A percentile compares a stretch with the other conserved stretches of the same genome.
Evolutionary conservation across 345 rosid species (phyloP).

Genomic region (Populus ilicifolia): DNA sequence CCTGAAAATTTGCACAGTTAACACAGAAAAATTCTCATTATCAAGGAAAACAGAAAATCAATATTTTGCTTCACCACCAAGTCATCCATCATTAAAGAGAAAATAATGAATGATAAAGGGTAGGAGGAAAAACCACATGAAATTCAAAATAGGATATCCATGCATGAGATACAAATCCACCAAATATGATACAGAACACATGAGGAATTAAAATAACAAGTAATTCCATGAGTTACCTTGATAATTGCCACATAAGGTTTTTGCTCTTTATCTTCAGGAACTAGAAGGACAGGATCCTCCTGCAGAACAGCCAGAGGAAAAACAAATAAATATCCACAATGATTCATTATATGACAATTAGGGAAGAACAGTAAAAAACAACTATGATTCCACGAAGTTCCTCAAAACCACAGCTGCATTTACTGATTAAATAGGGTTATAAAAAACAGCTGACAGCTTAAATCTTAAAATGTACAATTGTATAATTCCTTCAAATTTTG

Average conservation of each 20-base stretch:
- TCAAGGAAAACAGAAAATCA: background rate
- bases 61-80: background rate
- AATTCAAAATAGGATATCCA: background rate
- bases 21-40: background rate
- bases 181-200: background rate
- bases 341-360: background rate
- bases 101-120: background rate
- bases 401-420: background rate
- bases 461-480: no score
- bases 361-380: background rate
- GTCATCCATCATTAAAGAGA: background rate
- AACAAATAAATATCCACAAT: background rate
- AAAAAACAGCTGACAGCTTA: background rate
- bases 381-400: background rate
- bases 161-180: background rate
- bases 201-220: background rate
- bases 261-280: conserved; percentile 72
- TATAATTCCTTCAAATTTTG: no score
- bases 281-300: conserved; percentile 97
- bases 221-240: conserved; percentile 53
- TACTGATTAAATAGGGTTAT: background rate
- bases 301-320: conserved; percentile 25
- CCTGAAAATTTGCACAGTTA: background rate
- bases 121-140: background rate
- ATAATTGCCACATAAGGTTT: conserved; percentile 97